Evolutionary conservation across 352 stramenopile genomes (phyloP).

Genomic region (Aphanomyces cochlioides): DNA sequence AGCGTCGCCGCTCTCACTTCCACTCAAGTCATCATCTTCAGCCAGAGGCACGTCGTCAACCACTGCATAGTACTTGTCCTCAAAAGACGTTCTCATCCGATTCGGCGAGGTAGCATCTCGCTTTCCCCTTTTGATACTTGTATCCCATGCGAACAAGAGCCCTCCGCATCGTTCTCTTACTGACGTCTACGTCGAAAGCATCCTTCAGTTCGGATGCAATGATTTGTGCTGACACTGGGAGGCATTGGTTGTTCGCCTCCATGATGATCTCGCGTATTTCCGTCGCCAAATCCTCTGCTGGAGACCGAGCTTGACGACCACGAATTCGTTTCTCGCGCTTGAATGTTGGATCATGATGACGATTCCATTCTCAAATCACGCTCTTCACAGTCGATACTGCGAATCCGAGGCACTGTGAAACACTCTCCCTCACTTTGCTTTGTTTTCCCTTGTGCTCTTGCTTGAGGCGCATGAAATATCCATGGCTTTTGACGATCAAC

Average conservation of each 20-base stretch:
- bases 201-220: neutral
- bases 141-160: neutral
- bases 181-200: neutral
- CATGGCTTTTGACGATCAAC: neutral
- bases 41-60: no score
- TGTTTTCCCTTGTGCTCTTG: neutral
- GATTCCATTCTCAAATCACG: neutral
- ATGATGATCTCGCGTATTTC: constrained; percentile 7
- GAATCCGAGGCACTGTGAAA: neutral
- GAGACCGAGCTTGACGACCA: neutral
- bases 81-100: neutral
- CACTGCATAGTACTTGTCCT: neutral
- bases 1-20: no score
- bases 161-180: neutral
- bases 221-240: neutral
- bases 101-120: neutral
- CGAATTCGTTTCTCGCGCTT: neutral
- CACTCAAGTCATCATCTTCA: no score
- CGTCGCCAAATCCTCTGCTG: neutral
- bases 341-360: neutral
- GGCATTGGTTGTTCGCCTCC: neutral
- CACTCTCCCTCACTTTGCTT: neutral
- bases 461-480: neutral
- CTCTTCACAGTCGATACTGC: neutral
- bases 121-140: neutral